Percentiles rank a stretch among this genome's conserved stretches.
phyloP scores from a whole-genome alignment of 2,329 filamentous ascomycete species.

The Claviceps africana region DNA sequence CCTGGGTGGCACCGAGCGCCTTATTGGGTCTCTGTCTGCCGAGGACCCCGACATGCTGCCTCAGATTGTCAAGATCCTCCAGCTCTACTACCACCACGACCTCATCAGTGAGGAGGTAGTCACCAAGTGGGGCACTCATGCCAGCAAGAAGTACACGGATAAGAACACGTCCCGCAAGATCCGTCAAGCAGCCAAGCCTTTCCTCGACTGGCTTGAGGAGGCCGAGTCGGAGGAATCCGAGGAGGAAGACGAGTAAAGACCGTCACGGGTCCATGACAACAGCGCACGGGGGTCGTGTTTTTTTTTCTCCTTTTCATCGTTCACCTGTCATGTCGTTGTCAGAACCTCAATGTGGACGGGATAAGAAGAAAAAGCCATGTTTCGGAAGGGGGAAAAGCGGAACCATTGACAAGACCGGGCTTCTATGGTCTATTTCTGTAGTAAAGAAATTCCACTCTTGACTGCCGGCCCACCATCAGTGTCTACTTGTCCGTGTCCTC shows the following conservation, averaged over 20 bases:
- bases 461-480: no score
- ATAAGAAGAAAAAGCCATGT: background rate
- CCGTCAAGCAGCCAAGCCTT: slow-evolving; percentile 83
- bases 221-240: slow-evolving; percentile 60
- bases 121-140: slow-evolving; percentile 83
- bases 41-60: slow-evolving; percentile 63
- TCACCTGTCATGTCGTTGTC: background rate
- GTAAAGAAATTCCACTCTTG: no score
- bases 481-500: no score
- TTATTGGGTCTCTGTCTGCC: slow-evolving; percentile 57
- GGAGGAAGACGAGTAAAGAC: slow-evolving; percentile 32
- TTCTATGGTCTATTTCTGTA: no score
- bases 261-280: background rate
- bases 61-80: slow-evolving; percentile 72
- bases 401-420: no score
- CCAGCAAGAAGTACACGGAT: slow-evolving; percentile 97
- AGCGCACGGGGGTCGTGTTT: background rate
- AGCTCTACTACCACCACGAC: slow-evolving; percentile 83
- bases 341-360: background rate
- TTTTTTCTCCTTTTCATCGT: background rate
- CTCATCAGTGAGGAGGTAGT: slow-evolving; percentile 78
- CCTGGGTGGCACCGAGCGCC: slow-evolving; percentile 86
- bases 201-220: slow-evolving; percentile 85
- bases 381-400: no score
- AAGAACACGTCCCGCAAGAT: slow-evolving; percentile 83